phyloP scores from a whole-genome alignment of 441 rosid species.

The Dalechampia spathulata region DNA sequence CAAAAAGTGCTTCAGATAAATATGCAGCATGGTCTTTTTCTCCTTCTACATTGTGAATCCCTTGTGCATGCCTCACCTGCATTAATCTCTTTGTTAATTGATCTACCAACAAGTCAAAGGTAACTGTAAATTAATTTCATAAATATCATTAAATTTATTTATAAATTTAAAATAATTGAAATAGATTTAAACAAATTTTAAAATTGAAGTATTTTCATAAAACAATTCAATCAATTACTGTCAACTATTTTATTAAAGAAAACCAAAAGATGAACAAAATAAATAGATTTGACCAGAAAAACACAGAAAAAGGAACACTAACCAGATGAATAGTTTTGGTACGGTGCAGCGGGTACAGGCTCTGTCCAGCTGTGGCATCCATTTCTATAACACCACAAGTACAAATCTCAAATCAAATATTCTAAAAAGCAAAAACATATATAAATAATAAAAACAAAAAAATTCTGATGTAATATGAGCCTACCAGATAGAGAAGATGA shows the following conservation, averaged over 20 bases:
- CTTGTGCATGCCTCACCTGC: conserved; percentile 55
- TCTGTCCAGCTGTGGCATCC: conserved; percentile 23
- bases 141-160: no score
- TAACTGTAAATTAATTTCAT: no score
- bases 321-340: conserved; percentile 57
- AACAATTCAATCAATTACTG: no score
- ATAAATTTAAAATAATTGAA: no score
- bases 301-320: no score
- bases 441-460: not conserved
- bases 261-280: not conserved
- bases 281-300: not conserved
- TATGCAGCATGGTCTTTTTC: conserved; percentile 26
- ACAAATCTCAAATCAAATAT: not conserved
- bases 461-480: not conserved
- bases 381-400: conserved; percentile 13
- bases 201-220: no score
- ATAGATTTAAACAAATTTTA: no score
- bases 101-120: no score
- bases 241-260: no score
- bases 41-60: conserved; percentile 52
- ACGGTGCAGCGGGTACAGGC: conserved; percentile 46
- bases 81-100: no score
- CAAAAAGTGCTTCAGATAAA: conserved; percentile 38
- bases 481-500: conserved; percentile 11
- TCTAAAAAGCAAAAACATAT: no score